These are phyloP conservation scores for Musa acuminata DNA, from an alignment of 176 grass and related monocot genomes.

Conservation along the genomic window DNA sequence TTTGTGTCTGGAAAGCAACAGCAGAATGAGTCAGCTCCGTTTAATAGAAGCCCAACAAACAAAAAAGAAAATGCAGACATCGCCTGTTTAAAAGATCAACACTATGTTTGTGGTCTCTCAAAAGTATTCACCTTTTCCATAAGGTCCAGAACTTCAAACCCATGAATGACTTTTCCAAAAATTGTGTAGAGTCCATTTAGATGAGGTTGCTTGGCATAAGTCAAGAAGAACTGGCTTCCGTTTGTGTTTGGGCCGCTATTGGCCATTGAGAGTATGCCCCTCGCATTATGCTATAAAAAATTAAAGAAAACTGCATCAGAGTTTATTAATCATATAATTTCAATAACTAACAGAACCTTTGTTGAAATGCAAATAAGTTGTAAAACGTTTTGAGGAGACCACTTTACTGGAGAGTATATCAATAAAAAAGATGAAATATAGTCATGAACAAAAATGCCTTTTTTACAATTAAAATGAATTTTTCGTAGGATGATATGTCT, in stretches of 20 bases:
- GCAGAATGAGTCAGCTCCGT: not conserved
- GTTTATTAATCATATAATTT: not conserved
- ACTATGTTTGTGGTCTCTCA: not conserved
- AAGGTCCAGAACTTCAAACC: constrained; percentile 88
- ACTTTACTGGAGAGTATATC: not conserved
- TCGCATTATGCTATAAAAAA: constrained; percentile 60
- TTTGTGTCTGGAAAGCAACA: constrained; percentile 42
- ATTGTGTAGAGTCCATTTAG: constrained; percentile 94
- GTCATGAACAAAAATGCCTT: not conserved
- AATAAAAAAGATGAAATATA: not conserved
- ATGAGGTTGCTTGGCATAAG: constrained; percentile 89
- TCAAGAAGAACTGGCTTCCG: constrained; percentile 95
- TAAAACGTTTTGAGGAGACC: not conserved
- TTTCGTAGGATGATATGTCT: not conserved
- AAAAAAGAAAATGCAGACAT: not conserved
- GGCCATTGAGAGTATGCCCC: constrained; percentile 75
- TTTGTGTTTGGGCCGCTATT: constrained; percentile 94
- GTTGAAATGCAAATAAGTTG: not conserved
- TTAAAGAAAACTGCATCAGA: constrained; percentile 4
- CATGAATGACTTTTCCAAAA: constrained; percentile 98
- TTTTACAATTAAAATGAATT: not conserved
- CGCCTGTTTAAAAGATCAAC: not conserved
- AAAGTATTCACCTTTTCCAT: constrained; percentile 68
- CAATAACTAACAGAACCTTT: not conserved
- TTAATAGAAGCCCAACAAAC: not conserved